Evolutionary conservation across 495 filamentous ascomycete species (phyloP), one percentile per base, ranked within the genome.

Genomic region (Penicillium steckii): DNA sequence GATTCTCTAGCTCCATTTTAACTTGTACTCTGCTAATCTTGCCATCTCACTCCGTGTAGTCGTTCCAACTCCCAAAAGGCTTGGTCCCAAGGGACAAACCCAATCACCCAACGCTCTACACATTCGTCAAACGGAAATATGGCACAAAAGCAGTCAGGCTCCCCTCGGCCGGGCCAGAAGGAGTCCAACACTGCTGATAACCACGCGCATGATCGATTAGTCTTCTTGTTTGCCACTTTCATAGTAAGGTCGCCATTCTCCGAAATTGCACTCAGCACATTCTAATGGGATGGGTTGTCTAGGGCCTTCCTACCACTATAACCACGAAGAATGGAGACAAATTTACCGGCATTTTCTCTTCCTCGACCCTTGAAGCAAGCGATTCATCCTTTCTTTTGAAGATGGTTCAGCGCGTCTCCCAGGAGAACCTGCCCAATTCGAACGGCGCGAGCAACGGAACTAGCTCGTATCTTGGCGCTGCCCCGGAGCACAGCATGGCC

Each of bases 371-470:
- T 15, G 82, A 85, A 42, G 52, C 78, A 15, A 78, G 74, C 44
- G 79, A 86, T 47, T 73, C 83, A 13, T 78, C 77, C 42, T 88
- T 89, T 65, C 71, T 82, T 48, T 79, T 96, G 51, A 95, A 89
- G 76, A 93, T 91, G 90, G 88, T 89, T 24, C 85, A 86, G 68
- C 83, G 84, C 49, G 80, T 79, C 56, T 57, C 71, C 15, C 72
- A 76, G 24, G 59, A 67, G 37, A 74, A 76, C 17, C 68, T 78
- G 53, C 53, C 69, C n/a, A 77, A 76, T 25, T 60, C 75, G 26
- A 88, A 89, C 55, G 85, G 85, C 29, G 60, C 74, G 7, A 75
- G 69, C 47, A 79, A 82, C 15, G 55, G 50, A n/a, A 38, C 67
- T 6, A 71, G 69, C 48, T 78, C 80, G 22, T 88, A 82, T 58